Percentiles rank a stretch among this genome's conserved stretches.
phyloP scores from a whole-genome alignment of 2,329 filamentous ascomycete genomes.

The Exophiala phaeomuriformis region DNA sequence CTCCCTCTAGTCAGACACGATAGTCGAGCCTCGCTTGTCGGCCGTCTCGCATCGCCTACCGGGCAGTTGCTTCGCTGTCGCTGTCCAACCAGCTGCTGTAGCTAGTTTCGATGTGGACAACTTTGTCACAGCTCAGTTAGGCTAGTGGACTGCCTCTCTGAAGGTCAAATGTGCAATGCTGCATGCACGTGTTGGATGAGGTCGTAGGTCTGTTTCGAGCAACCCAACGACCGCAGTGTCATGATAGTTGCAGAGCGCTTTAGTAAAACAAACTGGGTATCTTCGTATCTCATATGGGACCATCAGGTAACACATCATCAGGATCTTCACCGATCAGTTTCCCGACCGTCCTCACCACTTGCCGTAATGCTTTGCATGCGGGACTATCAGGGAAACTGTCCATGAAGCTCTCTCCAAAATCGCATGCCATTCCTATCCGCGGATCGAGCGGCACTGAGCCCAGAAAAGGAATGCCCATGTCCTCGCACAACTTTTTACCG shows the following conservation, averaged over 20 bases:
- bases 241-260: no score
- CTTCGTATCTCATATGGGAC: conserved; percentile 18
- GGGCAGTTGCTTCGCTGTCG: not conserved
- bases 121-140: not conserved
- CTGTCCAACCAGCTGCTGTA: not conserved
- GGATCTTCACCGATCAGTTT: conserved; percentile 57
- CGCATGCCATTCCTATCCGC: conserved; percentile 89
- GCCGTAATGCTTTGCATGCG: conserved; percentile 71
- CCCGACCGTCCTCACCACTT: conserved; percentile 68
- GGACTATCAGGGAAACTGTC: conserved; percentile 90
- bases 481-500: conserved; percentile 68
- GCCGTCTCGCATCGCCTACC: not conserved
- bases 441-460: conserved; percentile 88
- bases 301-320: conserved; percentile 41
- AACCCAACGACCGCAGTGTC: no score
- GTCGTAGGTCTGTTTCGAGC: no score
- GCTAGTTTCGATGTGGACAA: not conserved
- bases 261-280: conserved; percentile 1
- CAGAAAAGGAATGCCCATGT: conserved; percentile 81
- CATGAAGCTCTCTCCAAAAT: conserved; percentile 96
- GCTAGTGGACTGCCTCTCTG: not conserved
- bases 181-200: not conserved
- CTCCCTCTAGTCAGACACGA: not conserved
- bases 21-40: not conserved
- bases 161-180: not conserved